Evolutionary conservation across 345 rosid genomes (phyloP).

Genomic region (Murraya koenigii): DNA sequence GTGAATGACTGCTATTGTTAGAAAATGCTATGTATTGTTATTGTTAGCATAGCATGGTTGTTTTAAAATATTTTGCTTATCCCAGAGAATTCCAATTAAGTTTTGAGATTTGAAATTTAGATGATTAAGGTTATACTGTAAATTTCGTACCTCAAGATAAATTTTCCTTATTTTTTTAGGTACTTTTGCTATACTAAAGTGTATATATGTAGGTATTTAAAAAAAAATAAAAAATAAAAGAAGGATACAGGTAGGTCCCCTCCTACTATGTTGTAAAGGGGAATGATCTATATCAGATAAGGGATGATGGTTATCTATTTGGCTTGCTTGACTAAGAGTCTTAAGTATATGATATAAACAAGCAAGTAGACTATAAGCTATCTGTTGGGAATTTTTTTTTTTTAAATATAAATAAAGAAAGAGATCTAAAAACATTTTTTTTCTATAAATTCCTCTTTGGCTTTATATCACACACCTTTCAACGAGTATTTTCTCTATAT

Average conservation of each 20-base stretch:
- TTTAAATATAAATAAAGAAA: neutral
- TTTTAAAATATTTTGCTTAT: neutral
- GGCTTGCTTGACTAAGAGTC: neutral
- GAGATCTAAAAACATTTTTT: neutral
- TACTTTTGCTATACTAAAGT: neutral
- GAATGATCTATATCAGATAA: neutral
- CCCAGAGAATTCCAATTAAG: neutral
- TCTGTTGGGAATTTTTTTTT: too few species aligned
- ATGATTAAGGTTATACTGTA: neutral
- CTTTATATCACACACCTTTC: neutral
- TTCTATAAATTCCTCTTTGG: neutral
- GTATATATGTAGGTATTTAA: too few species aligned
- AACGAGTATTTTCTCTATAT: neutral
- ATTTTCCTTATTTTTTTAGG: neutral
- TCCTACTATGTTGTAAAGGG: neutral
- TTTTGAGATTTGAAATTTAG: neutral
- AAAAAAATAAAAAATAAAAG: too few species aligned
- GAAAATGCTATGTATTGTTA: neutral
- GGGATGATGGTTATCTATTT: neutral
- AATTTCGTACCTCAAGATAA: neutral
- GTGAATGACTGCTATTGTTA: neutral
- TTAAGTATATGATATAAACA: neutral
- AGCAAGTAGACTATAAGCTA: neutral
- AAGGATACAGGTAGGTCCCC: too few species aligned
- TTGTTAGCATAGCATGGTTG: neutral